Base-by-base conservation (phyloP, 2,329 filamentous ascomycete species). In the Xylariaceae sp. region DNA sequence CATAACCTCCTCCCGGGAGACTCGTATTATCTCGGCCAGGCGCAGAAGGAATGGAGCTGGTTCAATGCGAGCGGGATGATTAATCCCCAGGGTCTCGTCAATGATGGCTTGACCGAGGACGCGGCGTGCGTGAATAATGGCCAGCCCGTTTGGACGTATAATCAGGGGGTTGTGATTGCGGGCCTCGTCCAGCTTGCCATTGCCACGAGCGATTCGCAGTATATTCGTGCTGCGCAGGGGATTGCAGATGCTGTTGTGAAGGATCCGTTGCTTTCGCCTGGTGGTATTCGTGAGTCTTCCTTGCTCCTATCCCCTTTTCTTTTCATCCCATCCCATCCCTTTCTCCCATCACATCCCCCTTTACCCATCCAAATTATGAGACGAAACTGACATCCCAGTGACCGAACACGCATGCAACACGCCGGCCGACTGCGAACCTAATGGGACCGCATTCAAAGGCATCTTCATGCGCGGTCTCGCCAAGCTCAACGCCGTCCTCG, bases 361-460 rank as follows among this genome's bases (percentile, higher is more conserved):
- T 10, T 42, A 10, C 7, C 9, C 11, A n/a, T n/a, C n/a, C n/a
- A n/a, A n/a, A n/a, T n/a, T n/a, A n/a, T n/a, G n/a, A n/a, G n/a
- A n/a, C n/a, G n/a, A n/a, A n/a, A n/a, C 45, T 48, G 15, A 49
- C 17, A 18, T 11, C 23, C 10, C 49, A 51, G 49, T 82, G 0
- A 76, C 76, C 9, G 79, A 82, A 49, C 71, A 74, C 0, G 60
- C 58, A 2, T 70, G 71, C 17, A 73, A 72, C 4, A 70, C 70
- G 11, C 63, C 61, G 3, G 73, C 75, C 49, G 59, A 65, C 4
- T 72, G 71, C 60, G 64, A 69, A 48, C 63, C 65, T 15, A 68
- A 72, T 48, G 78, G 74, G 0, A 75, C 77, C 0, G 80, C 85
- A 51, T 88, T 88, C 76, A 88, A 88, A 66, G 85, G 85, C 1